phyloP scores from a whole-genome alignment of 2,329 filamentous ascomycete genomes.

The Talaromyces atroroseus region DNA sequence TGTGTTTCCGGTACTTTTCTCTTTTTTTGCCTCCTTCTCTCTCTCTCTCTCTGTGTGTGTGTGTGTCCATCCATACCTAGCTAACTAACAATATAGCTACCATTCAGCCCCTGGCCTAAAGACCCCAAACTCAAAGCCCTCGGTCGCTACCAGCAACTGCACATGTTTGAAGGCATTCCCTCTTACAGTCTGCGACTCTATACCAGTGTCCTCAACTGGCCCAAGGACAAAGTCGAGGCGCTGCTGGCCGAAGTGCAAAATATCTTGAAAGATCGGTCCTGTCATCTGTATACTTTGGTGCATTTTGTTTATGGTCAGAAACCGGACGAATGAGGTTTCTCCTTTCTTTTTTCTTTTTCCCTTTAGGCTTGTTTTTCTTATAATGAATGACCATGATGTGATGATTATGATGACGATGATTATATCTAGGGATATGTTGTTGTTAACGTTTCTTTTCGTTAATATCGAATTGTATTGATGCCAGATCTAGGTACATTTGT shows the following conservation, averaged over 20 bases:
- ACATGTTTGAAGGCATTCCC: constrained; percentile 20
- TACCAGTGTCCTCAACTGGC: constrained; percentile 26
- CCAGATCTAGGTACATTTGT: background rate
- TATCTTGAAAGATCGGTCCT: constrained; percentile 25
- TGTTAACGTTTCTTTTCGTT: background rate
- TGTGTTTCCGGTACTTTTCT: constrained; percentile 20
- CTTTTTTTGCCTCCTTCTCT: background rate
- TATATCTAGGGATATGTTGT: background rate
- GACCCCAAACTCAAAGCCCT: constrained; percentile 46
- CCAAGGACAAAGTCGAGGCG: constrained; percentile 25
- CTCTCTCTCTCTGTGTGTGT: no score
- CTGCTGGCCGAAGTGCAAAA: constrained; percentile 28
- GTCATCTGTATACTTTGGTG: constrained; percentile 26
- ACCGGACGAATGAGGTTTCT: background rate
- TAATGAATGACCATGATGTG: background rate
- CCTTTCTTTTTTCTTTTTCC: no score
- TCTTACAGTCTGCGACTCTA: constrained; percentile 24
- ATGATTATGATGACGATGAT: background rate
- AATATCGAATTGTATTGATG: background rate
- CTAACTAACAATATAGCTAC: constrained; percentile 13
- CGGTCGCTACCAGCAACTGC: constrained; percentile 27
- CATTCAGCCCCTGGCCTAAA: constrained; percentile 31
- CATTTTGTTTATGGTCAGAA: constrained; percentile 17
- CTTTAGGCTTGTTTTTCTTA: background rate
- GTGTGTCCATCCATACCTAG: no score